Conservation (phyloP, 1,284 basidiomycete species). For the Fomitopsis palustris region DNA sequence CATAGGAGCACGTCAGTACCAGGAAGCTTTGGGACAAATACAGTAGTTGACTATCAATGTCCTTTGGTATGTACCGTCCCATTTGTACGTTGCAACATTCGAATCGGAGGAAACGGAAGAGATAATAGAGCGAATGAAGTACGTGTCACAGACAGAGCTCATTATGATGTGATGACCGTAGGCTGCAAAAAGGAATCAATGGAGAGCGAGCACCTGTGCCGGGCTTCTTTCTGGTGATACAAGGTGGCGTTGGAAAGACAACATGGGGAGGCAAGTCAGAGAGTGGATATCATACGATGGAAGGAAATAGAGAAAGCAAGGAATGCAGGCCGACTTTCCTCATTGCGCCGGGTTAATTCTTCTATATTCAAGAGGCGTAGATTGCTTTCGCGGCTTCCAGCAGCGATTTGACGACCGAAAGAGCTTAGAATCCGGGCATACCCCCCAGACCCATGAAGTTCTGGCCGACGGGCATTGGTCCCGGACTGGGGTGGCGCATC, state of each 20-base stretch:
- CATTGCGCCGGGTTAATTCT: slow-evolving; percentile 14
- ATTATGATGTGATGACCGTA: slow-evolving; percentile 19
- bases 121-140: slow-evolving; percentile 2
- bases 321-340: slow-evolving; percentile 12
- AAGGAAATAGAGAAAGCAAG: slow-evolving; percentile 10
- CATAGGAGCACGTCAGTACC: slow-evolving; percentile 16
- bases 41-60: slow-evolving; percentile 54
- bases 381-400: slow-evolving; percentile 1
- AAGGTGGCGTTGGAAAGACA: slow-evolving; percentile 4
- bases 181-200: slow-evolving; percentile 12
- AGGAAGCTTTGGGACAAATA: slow-evolving; percentile 33
- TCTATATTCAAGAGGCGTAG: slow-evolving; percentile 22
- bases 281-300: slow-evolving; percentile 17
- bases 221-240: slow-evolving; percentile 19
- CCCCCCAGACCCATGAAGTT: slow-evolving; percentile 53
- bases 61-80: slow-evolving; percentile 53
- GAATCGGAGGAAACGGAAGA: neutral
- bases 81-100: slow-evolving; percentile 33
- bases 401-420: neutral
- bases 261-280: slow-evolving; percentile 6
- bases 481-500: slow-evolving; percentile 74
- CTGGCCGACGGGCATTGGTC: slow-evolving; percentile 45
- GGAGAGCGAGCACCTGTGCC: slow-evolving; percentile 9
- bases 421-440: slow-evolving; percentile 32
- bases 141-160: slow-evolving; percentile 11